Conservation (phyloP, 1,284 basidiomycete species). For the Sanguinoderma infundibulare region DNA sequence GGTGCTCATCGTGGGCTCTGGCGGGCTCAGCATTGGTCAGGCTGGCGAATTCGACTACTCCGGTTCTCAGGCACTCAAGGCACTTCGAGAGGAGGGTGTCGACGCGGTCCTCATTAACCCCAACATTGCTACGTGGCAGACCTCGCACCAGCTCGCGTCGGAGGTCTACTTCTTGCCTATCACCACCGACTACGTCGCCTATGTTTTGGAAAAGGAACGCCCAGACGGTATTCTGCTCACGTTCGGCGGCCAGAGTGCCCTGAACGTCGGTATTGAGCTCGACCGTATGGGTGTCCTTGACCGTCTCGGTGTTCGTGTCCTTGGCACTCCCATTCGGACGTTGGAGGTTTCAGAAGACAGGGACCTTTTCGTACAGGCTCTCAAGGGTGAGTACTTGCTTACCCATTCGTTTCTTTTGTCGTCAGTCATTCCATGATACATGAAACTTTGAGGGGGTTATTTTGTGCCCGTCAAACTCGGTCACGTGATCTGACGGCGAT, state of each 20-base stretch:
- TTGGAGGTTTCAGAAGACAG: slow-evolving; percentile 98
- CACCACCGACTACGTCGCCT: slow-evolving; percentile 97
- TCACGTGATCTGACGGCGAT: background rate
- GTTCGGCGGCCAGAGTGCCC: slow-evolving; percentile 97
- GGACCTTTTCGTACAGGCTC: slow-evolving; percentile 95
- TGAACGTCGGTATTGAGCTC: slow-evolving; percentile 97
- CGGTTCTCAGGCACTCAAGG: slow-evolving; percentile 98
- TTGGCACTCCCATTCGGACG: slow-evolving; percentile 95
- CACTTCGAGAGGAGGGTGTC: slow-evolving; percentile 94
- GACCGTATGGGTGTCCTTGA: slow-evolving; percentile 99
- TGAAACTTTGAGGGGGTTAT: background rate
- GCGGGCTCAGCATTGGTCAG: slow-evolving; percentile 97
- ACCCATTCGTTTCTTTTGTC: background rate
- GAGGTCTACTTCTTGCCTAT: slow-evolving; percentile 99
- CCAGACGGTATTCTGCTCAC: slow-evolving; percentile 98
- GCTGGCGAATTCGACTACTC: slow-evolving; percentile 99
- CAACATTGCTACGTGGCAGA: slow-evolving; percentile 98
- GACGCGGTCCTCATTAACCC: slow-evolving; percentile 97
- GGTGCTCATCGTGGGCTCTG: slow-evolving; percentile 95
- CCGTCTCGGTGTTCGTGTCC: slow-evolving; percentile 91
- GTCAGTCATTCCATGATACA: background rate
- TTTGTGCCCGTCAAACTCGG: background rate
- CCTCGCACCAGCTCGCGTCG: slow-evolving; percentile 93
- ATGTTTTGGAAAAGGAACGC: slow-evolving; percentile 97
- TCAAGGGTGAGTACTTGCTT: slow-evolving; percentile 71